Base-by-base conservation (phyloP, 2,329 filamentous ascomycete genomes). In the Colletotrichum destructivum region DNA sequence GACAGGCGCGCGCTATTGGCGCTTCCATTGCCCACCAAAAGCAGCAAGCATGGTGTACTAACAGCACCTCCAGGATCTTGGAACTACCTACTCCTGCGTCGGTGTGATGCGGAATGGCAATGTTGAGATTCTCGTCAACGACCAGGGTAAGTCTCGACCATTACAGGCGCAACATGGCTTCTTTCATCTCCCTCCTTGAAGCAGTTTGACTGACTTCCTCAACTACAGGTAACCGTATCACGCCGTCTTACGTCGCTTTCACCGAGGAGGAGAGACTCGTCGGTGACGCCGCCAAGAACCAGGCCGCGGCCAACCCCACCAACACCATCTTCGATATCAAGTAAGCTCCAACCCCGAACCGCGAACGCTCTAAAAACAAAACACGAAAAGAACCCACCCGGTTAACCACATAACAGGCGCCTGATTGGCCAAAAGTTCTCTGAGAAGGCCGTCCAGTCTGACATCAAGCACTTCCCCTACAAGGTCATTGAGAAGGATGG, bases 401-500 rank as follows among this genome's bases (percentile, higher is more conserved):
- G 80, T 75, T 59, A 21, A 54, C 42, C 18, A 60, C 42, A 12
- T 23, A 12, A 9, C 75, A 94, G 93, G 87, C 94, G 94, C 82
- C 84, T 96, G 79, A 95, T 96, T 81, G 94, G 94, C 79, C 93
- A 93, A 83, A 96, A 95, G 86, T 95, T 88, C 83, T 85, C 86
- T 62, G 94, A 96, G 82, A 93, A 92, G 87, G 94, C 97, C 75
- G 92, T 98, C 76, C 95, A 98, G 87, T 89, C 88, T 81, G 96
- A 99, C 82, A 90, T 96, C 82, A 98, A 99, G 93, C 94, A 98
- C 89, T 98, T 98, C 90, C 96, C 96, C 80, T 99, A 96, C 93
- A 94, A 94, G 87, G 93, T 99, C 73, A 82, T 94, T 80, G 89
- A 93, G 88, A 95, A 96, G 88, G 91, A 93, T 84, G 95, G 92